Evolutionary conservation across 2,329 filamentous ascomycete species (phyloP).

Genomic region (Ceratocystis harringtonii): DNA sequence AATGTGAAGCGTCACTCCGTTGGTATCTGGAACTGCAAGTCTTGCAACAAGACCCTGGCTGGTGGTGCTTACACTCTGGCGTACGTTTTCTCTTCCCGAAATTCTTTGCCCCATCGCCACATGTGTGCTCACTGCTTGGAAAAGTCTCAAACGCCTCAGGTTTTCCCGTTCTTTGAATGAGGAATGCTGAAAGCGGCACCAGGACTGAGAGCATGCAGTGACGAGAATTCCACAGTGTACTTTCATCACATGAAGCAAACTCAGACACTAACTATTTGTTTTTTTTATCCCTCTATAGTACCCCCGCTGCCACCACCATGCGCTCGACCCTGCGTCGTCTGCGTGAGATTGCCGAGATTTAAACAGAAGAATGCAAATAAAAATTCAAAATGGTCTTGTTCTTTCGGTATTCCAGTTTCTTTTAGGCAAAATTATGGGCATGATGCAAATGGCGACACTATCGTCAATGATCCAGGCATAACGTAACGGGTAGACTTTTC

Average conservation of each 20-base stretch:
- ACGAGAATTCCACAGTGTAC: neutral
- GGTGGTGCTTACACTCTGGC: constrained; percentile 84
- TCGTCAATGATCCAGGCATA: constrained; percentile 16
- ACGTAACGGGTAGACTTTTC: constrained; percentile 16
- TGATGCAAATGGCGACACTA: constrained; percentile 15
- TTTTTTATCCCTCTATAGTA: constrained; percentile 38
- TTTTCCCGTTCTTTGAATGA: neutral
- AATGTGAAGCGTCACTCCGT: constrained; percentile 81
- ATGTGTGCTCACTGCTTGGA: neutral
- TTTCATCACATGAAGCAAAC: neutral
- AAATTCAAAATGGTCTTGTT: constrained; percentile 18
- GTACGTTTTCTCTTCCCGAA: constrained; percentile 45
- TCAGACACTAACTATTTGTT: constrained; percentile 21
- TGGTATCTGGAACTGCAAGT: constrained; percentile 94
- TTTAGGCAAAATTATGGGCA: constrained; percentile 16
- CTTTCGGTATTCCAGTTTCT: constrained; percentile 9
- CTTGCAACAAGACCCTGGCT: constrained; percentile 76
- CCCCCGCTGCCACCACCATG: constrained; percentile 83
- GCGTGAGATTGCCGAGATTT: constrained; percentile 94
- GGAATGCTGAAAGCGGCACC: no score
- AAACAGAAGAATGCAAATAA: constrained; percentile 29
- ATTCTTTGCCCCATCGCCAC: neutral
- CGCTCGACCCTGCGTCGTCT: constrained; percentile 93
- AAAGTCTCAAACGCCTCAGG: neutral
- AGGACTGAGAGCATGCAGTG: neutral